A percentile compares a stretch with the other conserved stretches of the same genome.
phyloP scores from a whole-genome alignment of 2,329 filamentous ascomycete genomes.

The Byssochlamys sp. region DNA sequence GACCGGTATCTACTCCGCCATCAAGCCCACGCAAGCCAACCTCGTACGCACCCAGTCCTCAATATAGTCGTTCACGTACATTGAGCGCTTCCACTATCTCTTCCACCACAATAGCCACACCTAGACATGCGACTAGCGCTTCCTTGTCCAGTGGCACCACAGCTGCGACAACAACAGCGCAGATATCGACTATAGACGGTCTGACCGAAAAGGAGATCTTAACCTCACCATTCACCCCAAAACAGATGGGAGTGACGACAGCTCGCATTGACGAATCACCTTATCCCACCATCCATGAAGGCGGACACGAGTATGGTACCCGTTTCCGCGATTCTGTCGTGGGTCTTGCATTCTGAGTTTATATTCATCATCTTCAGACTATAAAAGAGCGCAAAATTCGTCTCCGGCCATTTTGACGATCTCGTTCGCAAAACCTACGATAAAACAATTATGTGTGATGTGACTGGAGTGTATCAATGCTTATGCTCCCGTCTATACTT shows the following conservation, averaged over 20 bases:
- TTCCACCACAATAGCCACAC: slow-evolving; percentile 19
- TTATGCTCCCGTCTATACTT: background rate
- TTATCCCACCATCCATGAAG: slow-evolving; percentile 19
- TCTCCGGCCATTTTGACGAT: background rate
- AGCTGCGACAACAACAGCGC: slow-evolving; percentile 11
- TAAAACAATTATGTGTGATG: background rate
- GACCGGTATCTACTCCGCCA: slow-evolving; percentile 1
- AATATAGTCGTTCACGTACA: slow-evolving; percentile 17
- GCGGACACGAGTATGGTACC: slow-evolving; percentile 7
- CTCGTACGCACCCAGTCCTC: background rate
- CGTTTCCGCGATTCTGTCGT: slow-evolving; percentile 17
- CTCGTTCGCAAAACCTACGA: background rate
- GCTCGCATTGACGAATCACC: slow-evolving; percentile 7
- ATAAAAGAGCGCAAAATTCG: background rate
- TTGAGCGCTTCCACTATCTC: slow-evolving; percentile 27
- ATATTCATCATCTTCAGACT: background rate
- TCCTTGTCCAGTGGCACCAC: slow-evolving; percentile 22
- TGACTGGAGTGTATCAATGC: background rate
- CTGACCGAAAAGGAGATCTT: slow-evolving; percentile 15
- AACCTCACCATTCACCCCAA: background rate
- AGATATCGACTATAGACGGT: slow-evolving; percentile 4
- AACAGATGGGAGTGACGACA: slow-evolving; percentile 2
- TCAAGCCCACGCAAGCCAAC: background rate
- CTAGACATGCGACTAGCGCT: slow-evolving; percentile 11
- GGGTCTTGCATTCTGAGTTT: slow-evolving; percentile 22